These are phyloP conservation scores for Hyphopichia fennica DNA, from an alignment of 1,139 yeast species.

Conservation along the genomic window DNA sequence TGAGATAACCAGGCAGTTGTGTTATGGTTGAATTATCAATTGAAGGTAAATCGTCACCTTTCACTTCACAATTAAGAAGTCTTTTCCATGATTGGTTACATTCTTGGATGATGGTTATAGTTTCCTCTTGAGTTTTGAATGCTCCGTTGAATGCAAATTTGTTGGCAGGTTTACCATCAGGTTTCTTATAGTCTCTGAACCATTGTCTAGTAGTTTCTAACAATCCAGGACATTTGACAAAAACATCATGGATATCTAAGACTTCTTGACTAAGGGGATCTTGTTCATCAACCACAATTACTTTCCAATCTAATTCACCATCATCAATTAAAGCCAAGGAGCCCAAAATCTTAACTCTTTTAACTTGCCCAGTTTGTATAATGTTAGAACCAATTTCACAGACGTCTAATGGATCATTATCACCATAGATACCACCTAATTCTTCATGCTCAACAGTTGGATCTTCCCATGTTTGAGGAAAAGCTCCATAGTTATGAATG, in stretches of 20 bases:
- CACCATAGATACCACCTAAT: conserved; percentile 73
- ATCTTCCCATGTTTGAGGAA: conserved; percentile 96
- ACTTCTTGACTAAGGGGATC: conserved; percentile 77
- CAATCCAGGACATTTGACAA: conserved; percentile 73
- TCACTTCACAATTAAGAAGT: conserved; percentile 53
- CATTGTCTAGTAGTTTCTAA: conserved; percentile 83
- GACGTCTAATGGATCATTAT: conserved; percentile 88
- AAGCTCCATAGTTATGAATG: conserved; percentile 90
- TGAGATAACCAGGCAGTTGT: conserved; percentile 40
- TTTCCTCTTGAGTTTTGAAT: conserved; percentile 71
- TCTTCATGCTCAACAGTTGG: conserved; percentile 65
- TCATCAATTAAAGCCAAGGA: conserved; percentile 86
- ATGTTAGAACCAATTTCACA: conserved; percentile 83
- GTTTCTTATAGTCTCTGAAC: conserved; percentile 88
- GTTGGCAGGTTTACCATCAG: conserved; percentile 89
- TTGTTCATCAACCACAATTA: conserved; percentile 69
- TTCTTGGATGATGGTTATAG: conserved; percentile 68
- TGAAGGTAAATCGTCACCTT: conserved; percentile 49
- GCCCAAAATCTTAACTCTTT: conserved; percentile 82
- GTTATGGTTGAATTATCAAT: conserved; percentile 61
- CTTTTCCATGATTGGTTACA: conserved; percentile 73
- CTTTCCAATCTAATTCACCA: conserved; percentile 94
- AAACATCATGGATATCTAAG: conserved; percentile 75
- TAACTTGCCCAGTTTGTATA: conserved; percentile 71
- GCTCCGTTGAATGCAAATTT: conserved; percentile 83